phyloP scores from a whole-genome alignment of 225 moss, liverwort and hornwort genomes.

The Rhytidiadelphus loreus region DNA sequence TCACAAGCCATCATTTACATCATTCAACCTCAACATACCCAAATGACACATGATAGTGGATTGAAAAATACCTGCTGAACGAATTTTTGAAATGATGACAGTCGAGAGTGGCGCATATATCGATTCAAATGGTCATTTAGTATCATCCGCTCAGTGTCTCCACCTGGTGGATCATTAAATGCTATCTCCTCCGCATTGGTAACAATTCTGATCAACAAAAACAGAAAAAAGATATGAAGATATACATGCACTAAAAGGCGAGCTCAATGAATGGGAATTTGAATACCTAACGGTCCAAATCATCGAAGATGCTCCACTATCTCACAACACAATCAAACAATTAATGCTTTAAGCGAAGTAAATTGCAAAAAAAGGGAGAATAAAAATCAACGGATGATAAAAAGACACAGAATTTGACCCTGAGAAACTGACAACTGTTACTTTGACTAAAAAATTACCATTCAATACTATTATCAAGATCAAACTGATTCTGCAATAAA shows the following conservation, averaged over 20 bases:
- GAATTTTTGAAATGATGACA: conserved; percentile 49
- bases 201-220: conserved; percentile 30
- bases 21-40: background rate
- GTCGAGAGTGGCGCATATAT: conserved; percentile 44
- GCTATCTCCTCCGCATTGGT: conserved; percentile 49
- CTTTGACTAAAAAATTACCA: background rate
- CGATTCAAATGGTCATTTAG: conserved; percentile 46
- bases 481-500: background rate
- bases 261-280: background rate
- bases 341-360: background rate
- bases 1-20: background rate
- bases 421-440: background rate
- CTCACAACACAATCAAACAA: background rate
- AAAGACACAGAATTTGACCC: background rate
- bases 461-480: background rate
- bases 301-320: background rate
- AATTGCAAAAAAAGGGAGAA: background rate
- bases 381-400: background rate
- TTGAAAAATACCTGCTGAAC: conserved; percentile 30
- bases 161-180: conserved; percentile 57
- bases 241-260: background rate
- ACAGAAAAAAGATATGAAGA: background rate
- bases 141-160: conserved; percentile 50
- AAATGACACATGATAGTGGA: background rate
- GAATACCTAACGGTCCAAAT: background rate